Conservation (phyloP, 306 rosid genomes). For the Cucumis cinereus region DNA sequence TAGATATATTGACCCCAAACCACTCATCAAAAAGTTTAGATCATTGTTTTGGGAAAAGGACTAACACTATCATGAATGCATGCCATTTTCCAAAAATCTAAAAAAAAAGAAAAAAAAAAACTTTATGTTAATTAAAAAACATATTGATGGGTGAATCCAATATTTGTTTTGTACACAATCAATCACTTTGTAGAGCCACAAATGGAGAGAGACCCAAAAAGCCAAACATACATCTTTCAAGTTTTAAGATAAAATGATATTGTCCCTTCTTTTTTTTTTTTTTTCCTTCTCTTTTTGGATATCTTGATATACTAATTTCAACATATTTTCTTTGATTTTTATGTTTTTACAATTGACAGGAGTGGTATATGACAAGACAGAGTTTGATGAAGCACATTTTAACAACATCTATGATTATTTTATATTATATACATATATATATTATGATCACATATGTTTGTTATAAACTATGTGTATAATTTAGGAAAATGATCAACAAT, state of each 20-base stretch:
- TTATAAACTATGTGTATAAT: neutral
- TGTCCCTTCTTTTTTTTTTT: no score
- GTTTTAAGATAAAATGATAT: neutral
- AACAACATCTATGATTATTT: neutral
- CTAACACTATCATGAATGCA: neutral
- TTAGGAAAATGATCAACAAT: neutral
- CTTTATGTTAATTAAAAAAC: neutral
- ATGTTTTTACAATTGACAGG: no score
- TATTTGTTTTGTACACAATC: no score
- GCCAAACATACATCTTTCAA: neutral
- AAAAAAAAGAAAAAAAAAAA: neutral
- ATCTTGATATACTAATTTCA: neutral
- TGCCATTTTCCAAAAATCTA: neutral
- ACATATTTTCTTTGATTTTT: no score
- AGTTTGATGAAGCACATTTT: neutral
- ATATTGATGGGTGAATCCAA: neutral
- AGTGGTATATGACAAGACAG: neutral
- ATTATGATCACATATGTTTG: neutral
- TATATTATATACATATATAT: neutral
- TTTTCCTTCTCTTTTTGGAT: neutral
- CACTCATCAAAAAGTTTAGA: neutral
- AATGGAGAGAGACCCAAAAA: neutral
- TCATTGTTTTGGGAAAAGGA: neutral
- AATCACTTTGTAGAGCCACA: no score
- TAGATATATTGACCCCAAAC: neutral